Evolutionary conservation across 176 grass and related monocot genomes (phyloP), one percentile per base, ranked within the genome.

Genomic region (Tuctoria greenei): DNA sequence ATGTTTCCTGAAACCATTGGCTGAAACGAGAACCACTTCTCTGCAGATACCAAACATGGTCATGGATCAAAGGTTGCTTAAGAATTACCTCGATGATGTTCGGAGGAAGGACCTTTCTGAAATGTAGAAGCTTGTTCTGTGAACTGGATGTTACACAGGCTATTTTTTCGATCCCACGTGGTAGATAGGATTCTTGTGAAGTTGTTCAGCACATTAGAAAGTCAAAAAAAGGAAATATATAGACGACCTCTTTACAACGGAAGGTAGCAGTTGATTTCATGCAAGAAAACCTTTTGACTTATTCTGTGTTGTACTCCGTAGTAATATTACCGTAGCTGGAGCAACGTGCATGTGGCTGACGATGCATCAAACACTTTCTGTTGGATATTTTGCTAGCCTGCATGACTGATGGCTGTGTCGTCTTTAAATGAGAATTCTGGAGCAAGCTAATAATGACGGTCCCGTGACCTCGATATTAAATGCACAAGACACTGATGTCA

Each of bases 41-140:
- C 27, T 81, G 72, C 79, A 90, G 91, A 85, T 93, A 59, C 91
- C 91, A 13, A 93, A 82, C 59, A 93, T 93, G 87, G 77, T 93
- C 81, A 87, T 93, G 87, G 91, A 93, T 90, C 91, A 93, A 79
- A 87, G 78, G 73, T 18, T 93, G 69, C 68, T 93, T 23, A 75
- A 82, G 26, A 90, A 76, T 85, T 90, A 82, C 73, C 75, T 93
- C 20, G 62, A 71, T 57, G 81, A 21, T 66, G 69, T 68, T 46
- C 56, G 75, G 8, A 64, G 50, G 61, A 90, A 74, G 82, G 84
- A 74, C 69, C 70, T 54, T 24, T 75, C 51, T 41, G 24, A 84
- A 61, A 58, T 80, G 34, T 69, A 80, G 76, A 63, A 25, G 56
- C 21, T 17, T 73, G 21, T 69, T 77, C 3, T 6, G 25, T 73